Base-by-base conservation (phyloP, 2,329 filamentous ascomycete genomes). In the Cladosporium sp. region DNA sequence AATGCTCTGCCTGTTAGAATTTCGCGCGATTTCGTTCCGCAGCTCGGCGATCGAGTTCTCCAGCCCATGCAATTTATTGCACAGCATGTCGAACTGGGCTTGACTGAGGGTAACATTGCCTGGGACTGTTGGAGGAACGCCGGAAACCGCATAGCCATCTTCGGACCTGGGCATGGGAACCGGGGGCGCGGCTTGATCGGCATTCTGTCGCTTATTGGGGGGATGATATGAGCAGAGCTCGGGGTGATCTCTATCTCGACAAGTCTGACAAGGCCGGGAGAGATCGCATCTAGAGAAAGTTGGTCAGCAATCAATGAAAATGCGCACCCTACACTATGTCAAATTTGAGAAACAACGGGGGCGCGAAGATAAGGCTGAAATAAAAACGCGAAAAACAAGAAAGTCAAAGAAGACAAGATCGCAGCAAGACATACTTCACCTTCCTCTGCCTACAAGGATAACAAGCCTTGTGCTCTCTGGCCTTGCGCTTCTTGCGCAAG, bases 381-480 rank as follows among this genome's bases (percentile, higher is more conserved):
- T 4, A 32, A 12, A 32, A 4, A 5, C n/a, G 8, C 32, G 12
- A 34, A 15, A 12, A 1, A 9, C 22, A 27, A 9, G 22, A 27
- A 27, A 4, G 9, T 27, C 22, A 27, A 9, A 27, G 22, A 27
- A n/a, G 22, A 27, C 11, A 34, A 36, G 7, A n/a, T 17, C 13
- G n/a, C 13, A 17, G 32, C 32, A 15, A 11, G 4, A 45, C 63
- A 32, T 53, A 64, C 62, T 63, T 65, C 34, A 69, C 67, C 55
- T 69, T 69, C 7, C 67, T 57, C 56, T 68, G 73, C 38, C 74
- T 66, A 61, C 74, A 77, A 48, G 74, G 73, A 61, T 77, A 76
- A 61, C 74, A 76, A 40, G 73, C 73, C 66, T 77, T 77, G 65
- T 77, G 75, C 63, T 77, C 74, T 24, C 74, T 64, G 40, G 73